Conservation (phyloP, 495 filamentous ascomycete genomes). For the Penicillium goetzii region DNA sequence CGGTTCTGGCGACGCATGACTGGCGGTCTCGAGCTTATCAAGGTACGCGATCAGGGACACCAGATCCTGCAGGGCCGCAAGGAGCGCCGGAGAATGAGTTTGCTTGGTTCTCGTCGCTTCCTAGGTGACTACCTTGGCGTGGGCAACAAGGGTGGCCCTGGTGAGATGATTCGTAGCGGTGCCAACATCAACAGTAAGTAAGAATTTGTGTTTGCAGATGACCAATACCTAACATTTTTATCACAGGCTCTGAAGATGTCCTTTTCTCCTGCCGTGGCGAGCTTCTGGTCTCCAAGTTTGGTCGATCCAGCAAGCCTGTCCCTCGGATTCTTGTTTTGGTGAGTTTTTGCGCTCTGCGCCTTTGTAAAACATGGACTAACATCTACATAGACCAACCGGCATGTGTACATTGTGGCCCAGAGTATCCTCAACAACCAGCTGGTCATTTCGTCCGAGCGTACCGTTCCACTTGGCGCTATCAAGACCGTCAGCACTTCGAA, state of each 20-base stretch:
- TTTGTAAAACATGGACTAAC: constrained; percentile 11
- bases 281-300: constrained; percentile 88
- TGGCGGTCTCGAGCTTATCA: constrained; percentile 82
- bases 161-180: constrained; percentile 75
- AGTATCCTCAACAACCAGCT: constrained; percentile 79
- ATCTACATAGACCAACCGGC: constrained; percentile 65
- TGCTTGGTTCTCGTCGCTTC: constrained; percentile 90
- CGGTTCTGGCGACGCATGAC: constrained; percentile 91
- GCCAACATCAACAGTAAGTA: constrained; percentile 60
- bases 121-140: constrained; percentile 94
- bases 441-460: constrained; percentile 77
- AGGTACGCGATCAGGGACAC: constrained; percentile 89
- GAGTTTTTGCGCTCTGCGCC: constrained; percentile 26
- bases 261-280: constrained; percentile 92
- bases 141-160: constrained; percentile 76
- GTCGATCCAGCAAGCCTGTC: constrained; percentile 89
- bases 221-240: constrained; percentile 17
- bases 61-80: constrained; percentile 80
- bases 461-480: constrained; percentile 81
- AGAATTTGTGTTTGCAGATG: not conserved
- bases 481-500: constrained; percentile 80
- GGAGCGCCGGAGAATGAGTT: constrained; percentile 85
- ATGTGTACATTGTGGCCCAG: constrained; percentile 87
- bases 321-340: constrained; percentile 82
- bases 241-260: constrained; percentile 64